These are phyloP conservation scores for Yarrowia keelungensis DNA, from an alignment of 805 yeast genomes.

Conservation along the genomic window DNA sequence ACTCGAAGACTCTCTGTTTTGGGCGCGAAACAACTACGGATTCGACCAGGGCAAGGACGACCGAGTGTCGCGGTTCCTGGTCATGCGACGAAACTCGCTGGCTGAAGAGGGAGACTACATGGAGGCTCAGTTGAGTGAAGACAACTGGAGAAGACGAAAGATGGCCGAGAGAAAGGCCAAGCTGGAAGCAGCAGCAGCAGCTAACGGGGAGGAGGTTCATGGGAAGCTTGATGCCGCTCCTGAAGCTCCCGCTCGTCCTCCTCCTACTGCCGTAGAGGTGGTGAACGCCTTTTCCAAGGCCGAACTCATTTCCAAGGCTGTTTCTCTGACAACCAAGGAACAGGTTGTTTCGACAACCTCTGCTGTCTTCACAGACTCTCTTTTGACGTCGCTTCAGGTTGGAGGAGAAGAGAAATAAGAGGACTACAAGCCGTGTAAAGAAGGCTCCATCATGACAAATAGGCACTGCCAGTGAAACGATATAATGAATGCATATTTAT, in stretches of 20 bases:
- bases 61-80: conserved; percentile 24
- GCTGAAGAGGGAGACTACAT: conserved; percentile 33
- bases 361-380: conserved; percentile 24
- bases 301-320: conserved; percentile 14
- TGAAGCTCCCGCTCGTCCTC: background rate
- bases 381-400: background rate
- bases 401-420: background rate
- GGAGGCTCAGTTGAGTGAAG: conserved; percentile 32
- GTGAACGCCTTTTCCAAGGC: conserved; percentile 24
- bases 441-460: too few relatives aligned
- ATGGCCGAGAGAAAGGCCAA: conserved; percentile 19
- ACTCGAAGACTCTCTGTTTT: conserved; percentile 25
- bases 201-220: conserved; percentile 1
- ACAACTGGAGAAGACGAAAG: conserved; percentile 35
- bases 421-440: too few relatives aligned
- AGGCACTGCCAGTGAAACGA: background rate
- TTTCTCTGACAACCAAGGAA: conserved; percentile 28
- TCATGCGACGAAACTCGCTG: conserved; percentile 27
- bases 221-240: conserved; percentile 9
- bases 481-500: conserved; percentile 37
- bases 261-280: conserved; percentile 3
- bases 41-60: conserved; percentile 29
- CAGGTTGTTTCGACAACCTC: conserved; percentile 24
- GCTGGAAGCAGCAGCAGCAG: background rate
- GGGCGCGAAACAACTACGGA: conserved; percentile 27